Percentiles rank a stretch among this genome's conserved stretches.
These are phyloP conservation scores for Cyclotella cryptica DNA, from an alignment of 108 stramenopile genomes.

Conservation along the genomic window DNA sequence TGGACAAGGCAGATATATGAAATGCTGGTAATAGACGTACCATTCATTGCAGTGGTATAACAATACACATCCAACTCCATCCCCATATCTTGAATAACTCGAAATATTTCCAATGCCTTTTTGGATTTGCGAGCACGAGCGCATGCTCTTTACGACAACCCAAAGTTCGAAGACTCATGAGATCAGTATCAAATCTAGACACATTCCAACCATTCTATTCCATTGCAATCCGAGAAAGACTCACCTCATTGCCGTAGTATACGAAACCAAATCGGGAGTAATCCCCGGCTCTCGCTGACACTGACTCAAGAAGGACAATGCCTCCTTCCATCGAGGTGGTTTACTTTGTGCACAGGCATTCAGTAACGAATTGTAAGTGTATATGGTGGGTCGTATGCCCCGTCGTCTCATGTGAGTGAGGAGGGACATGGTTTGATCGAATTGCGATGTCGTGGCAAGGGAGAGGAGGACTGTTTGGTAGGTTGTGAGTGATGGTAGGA, in stretches of 20 bases:
- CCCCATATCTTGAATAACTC: conserved; percentile 67
- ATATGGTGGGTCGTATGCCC: conserved; percentile 59
- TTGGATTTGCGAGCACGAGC: conserved; percentile 62
- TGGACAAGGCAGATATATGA: neutral
- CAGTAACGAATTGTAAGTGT: conserved; percentile 75
- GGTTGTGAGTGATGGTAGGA: conserved; percentile 40
- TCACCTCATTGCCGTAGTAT: conserved; percentile 75
- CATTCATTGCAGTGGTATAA: conserved; percentile 85
- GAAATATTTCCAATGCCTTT: conserved; percentile 67
- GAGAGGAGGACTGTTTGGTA: conserved; percentile 73
- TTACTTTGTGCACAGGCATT: conserved; percentile 63
- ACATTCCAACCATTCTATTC: too few species aligned
- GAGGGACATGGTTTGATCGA: conserved; percentile 57
- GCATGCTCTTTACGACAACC: conserved; percentile 67
- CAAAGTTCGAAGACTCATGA: neutral
- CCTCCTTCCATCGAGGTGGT: conserved; percentile 68
- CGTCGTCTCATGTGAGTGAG: conserved; percentile 60
- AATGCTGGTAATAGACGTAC: conserved; percentile 6
- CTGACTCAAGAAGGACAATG: conserved; percentile 65
- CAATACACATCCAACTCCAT: conserved; percentile 72
- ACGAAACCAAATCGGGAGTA: conserved; percentile 77
- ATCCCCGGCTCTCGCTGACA: conserved; percentile 74
- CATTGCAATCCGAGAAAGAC: too few species aligned
- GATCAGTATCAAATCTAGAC: too few species aligned
- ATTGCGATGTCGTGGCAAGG: conserved; percentile 57